Evolutionary conservation across 345 rosid species (phyloP).

Genomic region (Arabidopsis arenosa): DNA sequence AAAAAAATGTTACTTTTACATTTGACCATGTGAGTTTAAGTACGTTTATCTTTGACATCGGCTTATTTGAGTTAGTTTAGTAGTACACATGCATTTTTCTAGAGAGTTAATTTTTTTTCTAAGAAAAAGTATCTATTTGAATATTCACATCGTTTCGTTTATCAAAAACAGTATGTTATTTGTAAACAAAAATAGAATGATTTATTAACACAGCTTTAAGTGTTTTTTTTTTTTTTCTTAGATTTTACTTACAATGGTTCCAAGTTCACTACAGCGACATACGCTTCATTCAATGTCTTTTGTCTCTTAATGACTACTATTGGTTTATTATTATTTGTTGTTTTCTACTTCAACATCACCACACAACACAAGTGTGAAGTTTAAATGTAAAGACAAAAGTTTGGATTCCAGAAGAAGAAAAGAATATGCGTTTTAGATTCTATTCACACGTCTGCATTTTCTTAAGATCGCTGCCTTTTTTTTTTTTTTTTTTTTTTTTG

Average conservation of each 20-base stretch:
- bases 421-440: constrained; percentile 7
- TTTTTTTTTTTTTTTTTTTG: too few species aligned
- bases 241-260: background rate
- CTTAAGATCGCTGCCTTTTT: background rate
- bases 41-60: background rate
- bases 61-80: background rate
- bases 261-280: background rate
- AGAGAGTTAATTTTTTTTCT: background rate
- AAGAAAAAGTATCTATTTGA: background rate
- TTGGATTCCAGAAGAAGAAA: background rate
- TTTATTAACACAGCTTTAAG: background rate
- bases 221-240: background rate
- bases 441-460: background rate
- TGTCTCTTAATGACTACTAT: background rate
- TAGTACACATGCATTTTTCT: too few species aligned
- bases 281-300: background rate
- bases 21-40: background rate
- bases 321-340: background rate
- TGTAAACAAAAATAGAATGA: background rate
- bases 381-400: background rate
- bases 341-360: background rate
- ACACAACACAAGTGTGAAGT: background rate
- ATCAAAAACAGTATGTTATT: too few species aligned
- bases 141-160: background rate
- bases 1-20: background rate